phyloP scores from a whole-genome alignment of 257 asterid genomes.

The Coffea eugenioides region DNA sequence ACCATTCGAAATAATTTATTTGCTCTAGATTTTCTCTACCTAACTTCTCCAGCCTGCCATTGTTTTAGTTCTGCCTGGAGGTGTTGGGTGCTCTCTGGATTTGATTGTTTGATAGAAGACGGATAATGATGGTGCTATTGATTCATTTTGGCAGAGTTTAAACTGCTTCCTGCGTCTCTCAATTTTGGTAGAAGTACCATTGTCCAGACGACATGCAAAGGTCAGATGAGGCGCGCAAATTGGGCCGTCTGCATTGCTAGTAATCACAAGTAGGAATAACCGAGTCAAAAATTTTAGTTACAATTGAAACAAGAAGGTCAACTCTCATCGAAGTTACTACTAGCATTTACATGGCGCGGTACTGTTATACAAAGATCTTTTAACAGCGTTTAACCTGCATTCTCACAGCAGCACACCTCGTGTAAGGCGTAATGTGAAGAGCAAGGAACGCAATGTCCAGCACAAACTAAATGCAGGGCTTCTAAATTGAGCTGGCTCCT shows the following conservation, averaged over 20 bases:
- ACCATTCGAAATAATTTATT: not conserved
- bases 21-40: not conserved
- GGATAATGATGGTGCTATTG: not conserved
- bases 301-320: not conserved
- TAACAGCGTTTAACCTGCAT: not conserved
- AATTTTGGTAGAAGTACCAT: not conserved
- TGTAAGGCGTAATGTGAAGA: not conserved
- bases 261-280: not conserved
- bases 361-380: not conserved
- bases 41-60: not conserved
- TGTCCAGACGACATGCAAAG: not conserved
- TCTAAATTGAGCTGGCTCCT: not conserved
- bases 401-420: not conserved
- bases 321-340: not conserved
- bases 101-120: not conserved
- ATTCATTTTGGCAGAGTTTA: not conserved
- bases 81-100: not conserved
- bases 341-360: conserved; percentile 7
- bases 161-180: not conserved
- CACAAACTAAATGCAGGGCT: not conserved
- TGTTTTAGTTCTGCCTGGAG: not conserved
- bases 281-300: not conserved
- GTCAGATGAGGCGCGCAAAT: not conserved
- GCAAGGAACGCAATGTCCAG: not conserved
- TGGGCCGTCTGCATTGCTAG: not conserved